Evolutionary conservation across 2,329 filamentous ascomycete species (phyloP), one percentile per base, ranked within the genome.

Genomic region (Akanthomyces muscarius): DNA sequence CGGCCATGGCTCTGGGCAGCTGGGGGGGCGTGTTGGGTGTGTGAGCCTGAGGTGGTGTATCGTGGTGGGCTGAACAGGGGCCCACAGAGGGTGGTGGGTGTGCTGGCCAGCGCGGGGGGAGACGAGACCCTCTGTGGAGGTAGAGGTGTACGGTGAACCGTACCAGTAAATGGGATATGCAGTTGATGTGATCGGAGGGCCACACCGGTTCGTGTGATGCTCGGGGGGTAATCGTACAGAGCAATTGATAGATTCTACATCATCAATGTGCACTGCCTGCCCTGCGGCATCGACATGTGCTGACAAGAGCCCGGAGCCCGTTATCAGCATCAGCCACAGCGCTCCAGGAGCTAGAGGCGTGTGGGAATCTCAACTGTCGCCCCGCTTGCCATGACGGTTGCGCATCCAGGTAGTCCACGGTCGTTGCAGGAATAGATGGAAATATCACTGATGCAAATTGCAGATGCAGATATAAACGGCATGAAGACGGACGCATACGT

Each of bases 21-120:
- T 36, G 51, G 60, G 59, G 59, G 60, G 60, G 60, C 33, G 60
- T 62, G 60, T 62, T 50, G 60, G 38, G 38, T 16, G 13, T 14
- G 14, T 30, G 28, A 30, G 28, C 28, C 28, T 30, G 28, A 30
- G 28, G 28, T 30, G 28, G 28, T 30, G 28, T 30, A 30, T 6
- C 6, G 28, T 4, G 3, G 3, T 41, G 38, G 60, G 60, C 60
- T 62, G 51, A 56, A 30, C 4, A 48, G 38, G 47, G 55, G 44
- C 33, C 60, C 60, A 62, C 60, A 60, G 33, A 28, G 21, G n/a
- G 11, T n/a, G 23, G 48, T 52, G 48, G 33, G 48, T 44, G 59
- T 54, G 42, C 28, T 44, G 21, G 41, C 44, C 38, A 42, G 25
- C 42, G 10, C 36, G 33, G 33, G 28, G 47, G n/a, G 44, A 21